A percentile compares a stretch with the other conserved stretches of the same genome.
These are phyloP conservation scores for Ustilago curta DNA, from an alignment of 1,284 basidiomycete genomes.

Conservation along the genomic window DNA sequence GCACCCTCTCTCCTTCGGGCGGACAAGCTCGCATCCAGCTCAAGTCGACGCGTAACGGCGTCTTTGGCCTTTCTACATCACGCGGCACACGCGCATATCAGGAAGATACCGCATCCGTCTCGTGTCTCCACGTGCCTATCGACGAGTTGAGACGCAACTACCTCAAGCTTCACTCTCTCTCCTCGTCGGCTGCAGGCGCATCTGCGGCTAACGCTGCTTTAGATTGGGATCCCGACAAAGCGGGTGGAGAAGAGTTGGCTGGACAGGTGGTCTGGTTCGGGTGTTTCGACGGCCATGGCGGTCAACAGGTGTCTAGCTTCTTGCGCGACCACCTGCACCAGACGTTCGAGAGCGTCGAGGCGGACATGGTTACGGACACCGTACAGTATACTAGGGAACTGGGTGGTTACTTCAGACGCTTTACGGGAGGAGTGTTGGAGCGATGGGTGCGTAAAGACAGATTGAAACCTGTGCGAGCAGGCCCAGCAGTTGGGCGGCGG, in stretches of 20 bases:
- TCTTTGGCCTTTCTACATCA: conserved; percentile 53
- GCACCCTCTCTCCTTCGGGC: conserved; percentile 38
- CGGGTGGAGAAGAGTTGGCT: conserved; percentile 59
- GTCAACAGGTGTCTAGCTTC: conserved; percentile 58
- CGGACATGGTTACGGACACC: conserved; percentile 63
- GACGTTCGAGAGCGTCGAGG: conserved; percentile 59
- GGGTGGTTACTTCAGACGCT: conserved; percentile 66
- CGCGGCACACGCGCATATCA: conserved; percentile 63
- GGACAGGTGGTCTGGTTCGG: conserved; percentile 67
- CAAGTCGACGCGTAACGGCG: conserved; percentile 42
- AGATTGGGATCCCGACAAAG: conserved; percentile 57
- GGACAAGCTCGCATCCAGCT: conserved; percentile 46
- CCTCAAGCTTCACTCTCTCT: conserved; percentile 33
- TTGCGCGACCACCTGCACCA: conserved; percentile 57
- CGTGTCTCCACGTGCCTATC: conserved; percentile 59
- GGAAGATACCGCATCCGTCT: conserved; percentile 63
- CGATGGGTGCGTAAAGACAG: conserved; percentile 61
- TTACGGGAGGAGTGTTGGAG: conserved; percentile 59
- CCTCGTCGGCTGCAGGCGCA: conserved; percentile 25
- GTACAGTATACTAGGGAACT: conserved; percentile 64
- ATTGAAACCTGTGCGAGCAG: conserved; percentile 54
- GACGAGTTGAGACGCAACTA: conserved; percentile 53
- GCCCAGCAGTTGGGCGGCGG: conserved; percentile 29
- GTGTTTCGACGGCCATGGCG: conserved; percentile 67
- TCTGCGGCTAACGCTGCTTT: conserved; percentile 40